These are phyloP conservation scores for Leishmania gerbilli DNA, from an alignment of 208 protist species.

Conservation along the genomic window DNA sequence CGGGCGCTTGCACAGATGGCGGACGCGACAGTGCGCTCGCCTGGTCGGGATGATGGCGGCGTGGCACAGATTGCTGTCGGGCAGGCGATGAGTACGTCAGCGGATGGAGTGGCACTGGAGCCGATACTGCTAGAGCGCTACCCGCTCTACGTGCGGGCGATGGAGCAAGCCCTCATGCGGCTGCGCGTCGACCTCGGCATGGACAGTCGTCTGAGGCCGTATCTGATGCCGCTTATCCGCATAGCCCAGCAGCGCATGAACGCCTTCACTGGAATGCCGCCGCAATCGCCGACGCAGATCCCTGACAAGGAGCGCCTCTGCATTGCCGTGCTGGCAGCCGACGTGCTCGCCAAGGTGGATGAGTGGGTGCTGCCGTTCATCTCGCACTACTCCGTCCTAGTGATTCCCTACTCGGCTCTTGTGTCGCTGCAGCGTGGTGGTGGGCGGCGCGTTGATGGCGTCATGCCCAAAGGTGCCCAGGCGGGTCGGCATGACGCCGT, in stretches of 20 bases:
- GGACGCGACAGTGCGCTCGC: not conserved
- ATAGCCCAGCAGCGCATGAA: constrained; percentile 84
- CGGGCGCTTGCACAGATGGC: constrained; percentile 32
- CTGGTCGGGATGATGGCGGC: not conserved
- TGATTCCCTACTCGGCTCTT: constrained; percentile 77
- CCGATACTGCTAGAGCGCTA: constrained; percentile 50
- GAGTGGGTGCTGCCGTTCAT: constrained; percentile 78
- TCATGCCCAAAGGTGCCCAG: constrained; percentile 32
- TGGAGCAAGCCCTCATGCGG: constrained; percentile 66
- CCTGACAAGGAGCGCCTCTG: constrained; percentile 36
- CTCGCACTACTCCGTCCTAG: constrained; percentile 72
- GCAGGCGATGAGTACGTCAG: constrained; percentile 14
- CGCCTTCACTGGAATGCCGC: constrained; percentile 61
- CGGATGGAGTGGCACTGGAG: constrained; percentile 45
- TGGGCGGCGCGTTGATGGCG: constrained; percentile 47
- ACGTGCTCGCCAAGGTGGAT: constrained; percentile 78
- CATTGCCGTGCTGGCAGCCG: constrained; percentile 77
- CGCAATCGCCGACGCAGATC: constrained; percentile 67
- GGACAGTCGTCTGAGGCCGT: constrained; percentile 57
- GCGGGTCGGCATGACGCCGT: constrained; percentile 41
- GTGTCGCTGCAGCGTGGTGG: constrained; percentile 53
- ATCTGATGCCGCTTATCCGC: constrained; percentile 70
- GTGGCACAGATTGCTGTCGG: not conserved
- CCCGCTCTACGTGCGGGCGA: constrained; percentile 58
- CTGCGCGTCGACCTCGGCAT: constrained; percentile 56